These are phyloP conservation scores for Friedmanniomyces simplex DNA, from an alignment of 495 filamentous ascomycete species.

Conservation along the genomic window DNA sequence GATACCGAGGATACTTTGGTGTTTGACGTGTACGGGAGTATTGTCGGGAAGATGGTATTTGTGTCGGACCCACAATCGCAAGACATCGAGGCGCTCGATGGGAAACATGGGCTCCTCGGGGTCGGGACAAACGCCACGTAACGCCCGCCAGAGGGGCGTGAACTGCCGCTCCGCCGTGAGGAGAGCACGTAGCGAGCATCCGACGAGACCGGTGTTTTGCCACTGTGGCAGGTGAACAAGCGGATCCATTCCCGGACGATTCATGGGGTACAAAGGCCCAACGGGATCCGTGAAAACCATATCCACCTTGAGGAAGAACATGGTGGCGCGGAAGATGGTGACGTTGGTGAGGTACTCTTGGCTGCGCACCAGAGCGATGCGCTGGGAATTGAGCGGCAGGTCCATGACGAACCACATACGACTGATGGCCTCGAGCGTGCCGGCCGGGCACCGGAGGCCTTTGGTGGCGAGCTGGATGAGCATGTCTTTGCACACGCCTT, in stretches of 20 bases:
- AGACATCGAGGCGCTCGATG: constrained; percentile 32
- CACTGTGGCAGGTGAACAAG: constrained; percentile 43
- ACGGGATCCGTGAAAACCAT: constrained; percentile 47
- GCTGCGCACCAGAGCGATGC: constrained; percentile 42
- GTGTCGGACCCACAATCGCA: constrained; percentile 38
- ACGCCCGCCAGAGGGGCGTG: constrained; percentile 37
- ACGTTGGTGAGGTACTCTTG: constrained; percentile 37
- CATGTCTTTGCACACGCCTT: constrained; percentile 43
- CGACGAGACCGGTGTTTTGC: constrained; percentile 24
- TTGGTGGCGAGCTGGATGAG: constrained; percentile 39
- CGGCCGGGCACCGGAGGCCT: constrained; percentile 42
- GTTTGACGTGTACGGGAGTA: constrained; percentile 7
- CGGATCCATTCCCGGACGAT: constrained; percentile 51
- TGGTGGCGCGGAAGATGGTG: constrained; percentile 44
- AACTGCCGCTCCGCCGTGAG: constrained; percentile 51
- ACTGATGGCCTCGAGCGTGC: constrained; percentile 37
- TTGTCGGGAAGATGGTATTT: constrained; percentile 6
- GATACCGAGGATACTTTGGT: constrained; percentile 37
- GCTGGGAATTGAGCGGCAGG: constrained; percentile 38
- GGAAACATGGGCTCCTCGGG: constrained; percentile 27
- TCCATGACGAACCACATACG: constrained; percentile 64
- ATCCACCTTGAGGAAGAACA: constrained; percentile 54
- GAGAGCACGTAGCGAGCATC: constrained; percentile 38
- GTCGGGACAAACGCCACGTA: constrained; percentile 30
- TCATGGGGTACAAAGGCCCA: constrained; percentile 34